These are phyloP conservation scores for Tolypocladium album DNA, from an alignment of 2,329 filamentous ascomycete genomes.

Conservation along the genomic window DNA sequence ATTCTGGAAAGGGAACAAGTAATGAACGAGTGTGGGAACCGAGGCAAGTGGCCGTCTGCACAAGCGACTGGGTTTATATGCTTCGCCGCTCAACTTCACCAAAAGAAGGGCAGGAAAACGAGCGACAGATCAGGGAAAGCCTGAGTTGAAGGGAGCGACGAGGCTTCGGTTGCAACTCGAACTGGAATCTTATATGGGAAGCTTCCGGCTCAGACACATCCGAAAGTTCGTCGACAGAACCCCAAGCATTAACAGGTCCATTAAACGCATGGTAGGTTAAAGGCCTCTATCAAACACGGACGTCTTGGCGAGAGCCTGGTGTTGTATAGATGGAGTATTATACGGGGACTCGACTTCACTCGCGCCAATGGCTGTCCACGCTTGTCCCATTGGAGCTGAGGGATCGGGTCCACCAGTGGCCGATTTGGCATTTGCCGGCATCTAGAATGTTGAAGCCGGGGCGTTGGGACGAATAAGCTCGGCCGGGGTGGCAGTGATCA, in stretches of 20 bases:
- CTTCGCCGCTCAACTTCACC: background rate
- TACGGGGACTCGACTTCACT: too few relatives aligned
- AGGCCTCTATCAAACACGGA: background rate
- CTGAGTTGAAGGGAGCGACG: background rate
- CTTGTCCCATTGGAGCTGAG: too few relatives aligned
- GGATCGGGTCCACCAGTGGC: too few relatives aligned
- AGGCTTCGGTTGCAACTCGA: background rate
- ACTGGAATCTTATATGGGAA: background rate
- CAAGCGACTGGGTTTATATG: background rate
- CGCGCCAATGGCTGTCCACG: background rate
- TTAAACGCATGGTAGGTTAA: background rate
- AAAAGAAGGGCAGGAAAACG: background rate
- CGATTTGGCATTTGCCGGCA: too few relatives aligned
- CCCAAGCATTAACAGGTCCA: background rate
- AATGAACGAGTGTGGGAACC: background rate
- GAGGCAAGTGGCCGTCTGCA: background rate
- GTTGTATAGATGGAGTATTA: too few relatives aligned
- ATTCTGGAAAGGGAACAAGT: constrained; percentile 7
- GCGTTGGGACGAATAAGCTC: background rate
- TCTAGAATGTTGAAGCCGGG: too few relatives aligned
- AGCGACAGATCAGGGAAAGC: background rate
- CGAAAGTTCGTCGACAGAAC: background rate
- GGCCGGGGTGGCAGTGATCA: background rate
- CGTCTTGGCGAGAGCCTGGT: background rate
- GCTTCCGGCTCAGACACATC: background rate